Percentiles rank a stretch among this genome's conserved stretches.
These are phyloP conservation scores for Saccharomycopsis hybrid DNA, from an alignment of 1,139 yeast species.

Conservation along the genomic window DNA sequence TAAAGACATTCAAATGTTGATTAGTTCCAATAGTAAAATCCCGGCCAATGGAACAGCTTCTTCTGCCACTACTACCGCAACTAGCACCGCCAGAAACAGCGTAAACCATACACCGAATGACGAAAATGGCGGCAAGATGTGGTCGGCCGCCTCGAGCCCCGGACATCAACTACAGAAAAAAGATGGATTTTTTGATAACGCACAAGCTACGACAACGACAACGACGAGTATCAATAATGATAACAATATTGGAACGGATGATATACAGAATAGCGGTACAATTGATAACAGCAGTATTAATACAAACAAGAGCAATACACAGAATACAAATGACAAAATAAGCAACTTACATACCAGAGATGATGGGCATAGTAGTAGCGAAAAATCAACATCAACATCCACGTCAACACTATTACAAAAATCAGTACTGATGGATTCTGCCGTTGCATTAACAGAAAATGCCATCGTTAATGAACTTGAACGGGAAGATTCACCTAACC, in stretches of 20 bases:
- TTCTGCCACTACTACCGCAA: background rate
- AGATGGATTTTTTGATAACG: no score
- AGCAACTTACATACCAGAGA: no score
- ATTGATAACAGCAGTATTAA: background rate
- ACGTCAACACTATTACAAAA: no score
- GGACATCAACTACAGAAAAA: no score
- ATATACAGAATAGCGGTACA: background rate
- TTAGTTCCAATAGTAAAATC: background rate
- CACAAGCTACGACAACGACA: no score
- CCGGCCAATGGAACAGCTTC: background rate
- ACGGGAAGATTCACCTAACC: constrained; percentile 16
- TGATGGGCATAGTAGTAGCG: background rate
- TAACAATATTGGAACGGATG: no score
- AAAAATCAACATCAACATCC: no score
- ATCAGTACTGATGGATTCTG: no score
- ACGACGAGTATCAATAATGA: background rate
- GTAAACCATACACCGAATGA: background rate
- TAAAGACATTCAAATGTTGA: background rate
- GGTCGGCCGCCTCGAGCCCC: no score
- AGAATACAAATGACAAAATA: no score
- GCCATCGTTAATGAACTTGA: constrained; percentile 20
- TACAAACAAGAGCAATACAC: background rate
- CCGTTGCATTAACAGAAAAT: constrained; percentile 16
- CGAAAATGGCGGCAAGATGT: no score
- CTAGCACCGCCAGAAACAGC: background rate